Percentiles rank a stretch among this genome's conserved stretches.
These are phyloP conservation scores for Centrapalus pauciflorus DNA, from an alignment of 129 eudicot genomes.

Conservation along the genomic window DNA sequence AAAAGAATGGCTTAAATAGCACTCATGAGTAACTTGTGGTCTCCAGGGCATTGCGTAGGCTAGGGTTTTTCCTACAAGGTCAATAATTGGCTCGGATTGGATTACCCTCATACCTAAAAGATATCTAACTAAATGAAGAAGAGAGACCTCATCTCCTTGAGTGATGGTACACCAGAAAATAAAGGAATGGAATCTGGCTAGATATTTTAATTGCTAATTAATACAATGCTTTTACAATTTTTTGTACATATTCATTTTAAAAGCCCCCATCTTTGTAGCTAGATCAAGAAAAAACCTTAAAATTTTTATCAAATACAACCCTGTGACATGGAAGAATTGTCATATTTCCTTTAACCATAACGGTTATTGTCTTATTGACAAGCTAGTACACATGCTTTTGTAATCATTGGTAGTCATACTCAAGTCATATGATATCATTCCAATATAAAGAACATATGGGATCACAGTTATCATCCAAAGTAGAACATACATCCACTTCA, in stretches of 20 bases:
- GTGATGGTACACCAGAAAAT: not conserved
- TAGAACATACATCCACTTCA: not conserved
- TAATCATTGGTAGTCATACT: not conserved
- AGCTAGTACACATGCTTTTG: not conserved
- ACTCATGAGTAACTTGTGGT: no score
- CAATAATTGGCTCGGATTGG: no score
- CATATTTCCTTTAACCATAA: not conserved
- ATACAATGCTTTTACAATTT: not conserved
- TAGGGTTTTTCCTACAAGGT: no score
- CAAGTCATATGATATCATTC: not conserved
- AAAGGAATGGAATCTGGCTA: not conserved
- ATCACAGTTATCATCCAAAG: not conserved
- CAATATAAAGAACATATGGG: not conserved
- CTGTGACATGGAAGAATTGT: not conserved
- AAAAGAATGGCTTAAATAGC: no score
- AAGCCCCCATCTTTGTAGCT: not conserved
- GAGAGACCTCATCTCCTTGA: no score
- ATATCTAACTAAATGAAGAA: not conserved
- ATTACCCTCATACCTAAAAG: no score
- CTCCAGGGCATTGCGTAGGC: no score
- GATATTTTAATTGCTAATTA: not conserved
- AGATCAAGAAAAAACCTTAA: not conserved
- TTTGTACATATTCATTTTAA: not conserved
- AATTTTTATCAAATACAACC: not conserved
- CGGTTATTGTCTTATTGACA: conserved; percentile 12